phyloP scores from a whole-genome alignment of 2,329 filamentous ascomycete genomes.

The Thielaviopsis musarum region DNA sequence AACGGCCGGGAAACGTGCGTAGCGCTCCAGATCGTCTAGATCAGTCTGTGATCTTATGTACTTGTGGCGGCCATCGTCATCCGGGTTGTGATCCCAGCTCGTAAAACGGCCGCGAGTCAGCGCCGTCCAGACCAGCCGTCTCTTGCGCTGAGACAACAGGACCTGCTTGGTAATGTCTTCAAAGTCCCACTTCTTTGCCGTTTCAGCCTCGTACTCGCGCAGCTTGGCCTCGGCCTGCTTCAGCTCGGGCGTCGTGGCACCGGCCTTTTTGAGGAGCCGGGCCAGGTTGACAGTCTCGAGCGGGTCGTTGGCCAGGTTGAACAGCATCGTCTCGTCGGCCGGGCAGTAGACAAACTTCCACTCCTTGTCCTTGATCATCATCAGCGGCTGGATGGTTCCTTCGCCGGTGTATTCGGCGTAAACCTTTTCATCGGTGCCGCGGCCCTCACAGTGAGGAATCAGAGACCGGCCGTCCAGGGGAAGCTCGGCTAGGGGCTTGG shows the following conservation, averaged over 20 bases:
- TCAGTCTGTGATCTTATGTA: conserved; percentile 76
- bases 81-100: conserved; percentile 73
- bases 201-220: conserved; percentile 56
- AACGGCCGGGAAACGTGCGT: conserved; percentile 54
- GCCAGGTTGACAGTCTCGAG: conserved; percentile 60
- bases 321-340: conserved; percentile 70
- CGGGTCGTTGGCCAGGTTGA: conserved; percentile 60
- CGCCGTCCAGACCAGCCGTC: conserved; percentile 64
- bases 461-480: conserved; percentile 76
- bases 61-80: conserved; percentile 50
- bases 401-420: conserved; percentile 92
- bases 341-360: conserved; percentile 90
- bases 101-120: conserved; percentile 60
- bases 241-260: conserved; percentile 16
- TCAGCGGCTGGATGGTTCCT: conserved; percentile 71
- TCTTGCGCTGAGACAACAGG: conserved; percentile 58
- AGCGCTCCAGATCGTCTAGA: conserved; percentile 63
- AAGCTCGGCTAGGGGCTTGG: conserved; percentile 49
- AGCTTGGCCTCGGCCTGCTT: conserved; percentile 33
- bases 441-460: conserved; percentile 55
- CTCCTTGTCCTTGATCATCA: conserved; percentile 80
- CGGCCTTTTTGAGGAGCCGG: conserved; percentile 24
- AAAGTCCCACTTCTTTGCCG: conserved; percentile 64
- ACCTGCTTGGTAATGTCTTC: conserved; percentile 59
- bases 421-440: conserved; percentile 60